These are phyloP conservation scores for Geosmithia flava DNA, from an alignment of 2,329 filamentous ascomycete genomes.

Conservation along the genomic window DNA sequence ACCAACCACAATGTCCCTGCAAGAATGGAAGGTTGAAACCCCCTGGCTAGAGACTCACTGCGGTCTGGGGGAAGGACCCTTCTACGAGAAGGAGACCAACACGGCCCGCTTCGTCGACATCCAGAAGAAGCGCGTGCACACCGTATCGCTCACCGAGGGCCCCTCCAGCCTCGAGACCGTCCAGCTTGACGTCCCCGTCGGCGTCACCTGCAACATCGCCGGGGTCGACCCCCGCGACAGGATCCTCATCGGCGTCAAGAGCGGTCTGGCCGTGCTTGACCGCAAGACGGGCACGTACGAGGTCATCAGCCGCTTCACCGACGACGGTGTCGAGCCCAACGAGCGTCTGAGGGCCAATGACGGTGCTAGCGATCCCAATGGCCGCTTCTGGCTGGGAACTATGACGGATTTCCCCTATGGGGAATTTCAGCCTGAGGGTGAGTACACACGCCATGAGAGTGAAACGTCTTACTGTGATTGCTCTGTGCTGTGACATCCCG, in stretches of 20 bases:
- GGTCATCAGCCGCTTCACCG: constrained; percentile 36
- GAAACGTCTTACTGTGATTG: background rate
- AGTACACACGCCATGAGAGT: background rate
- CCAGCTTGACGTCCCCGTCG: constrained; percentile 40
- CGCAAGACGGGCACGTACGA: constrained; percentile 42
- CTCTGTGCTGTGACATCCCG: background rate
- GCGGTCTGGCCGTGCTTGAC: constrained; percentile 69
- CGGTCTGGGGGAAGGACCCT: constrained; percentile 61
- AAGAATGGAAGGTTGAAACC: constrained; percentile 37
- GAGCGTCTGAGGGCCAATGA: constrained; percentile 63
- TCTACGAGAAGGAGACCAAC: constrained; percentile 54
- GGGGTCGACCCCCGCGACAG: constrained; percentile 47
- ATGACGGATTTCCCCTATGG: constrained; percentile 64
- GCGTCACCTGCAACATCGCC: constrained; percentile 69
- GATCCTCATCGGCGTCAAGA: constrained; percentile 69
- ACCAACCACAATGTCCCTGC: constrained; percentile 12
- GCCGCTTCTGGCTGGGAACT: constrained; percentile 72
- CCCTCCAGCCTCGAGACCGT: constrained; percentile 50
- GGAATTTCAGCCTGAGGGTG: constrained; percentile 48
- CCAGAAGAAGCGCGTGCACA: constrained; percentile 61
- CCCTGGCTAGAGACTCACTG: constrained; percentile 51
- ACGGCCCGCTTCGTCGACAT: constrained; percentile 74
- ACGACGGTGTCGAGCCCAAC: constrained; percentile 17
- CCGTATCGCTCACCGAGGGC: constrained; percentile 52
- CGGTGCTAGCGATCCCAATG: constrained; percentile 66